Evolutionary conservation across 345 rosid genomes (phyloP).

Genomic region (Syzygium grande): DNA sequence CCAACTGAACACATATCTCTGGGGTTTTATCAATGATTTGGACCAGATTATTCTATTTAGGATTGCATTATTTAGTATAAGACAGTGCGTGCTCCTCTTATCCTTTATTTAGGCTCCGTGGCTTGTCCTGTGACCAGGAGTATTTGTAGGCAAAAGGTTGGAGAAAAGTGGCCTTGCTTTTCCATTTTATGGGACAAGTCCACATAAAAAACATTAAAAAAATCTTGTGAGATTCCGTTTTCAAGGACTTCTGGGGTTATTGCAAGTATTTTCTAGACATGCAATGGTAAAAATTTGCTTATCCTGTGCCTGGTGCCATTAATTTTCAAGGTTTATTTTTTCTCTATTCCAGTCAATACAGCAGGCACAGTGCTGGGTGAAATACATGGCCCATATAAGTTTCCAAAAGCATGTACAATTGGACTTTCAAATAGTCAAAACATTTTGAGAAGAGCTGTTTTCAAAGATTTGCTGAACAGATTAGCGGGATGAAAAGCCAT

Average conservation of each 20-base stretch:
- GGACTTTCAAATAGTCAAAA: neutral
- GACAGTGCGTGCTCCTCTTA: neutral
- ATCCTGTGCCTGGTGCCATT: neutral
- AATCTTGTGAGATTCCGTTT: neutral
- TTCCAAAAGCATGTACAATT: neutral
- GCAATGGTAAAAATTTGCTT: neutral
- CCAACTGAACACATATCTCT: neutral
- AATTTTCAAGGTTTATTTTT: neutral
- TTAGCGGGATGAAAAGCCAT: accelerated
- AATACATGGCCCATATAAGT: neutral
- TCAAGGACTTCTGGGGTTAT: neutral
- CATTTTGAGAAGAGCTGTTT: neutral
- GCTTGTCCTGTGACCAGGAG: neutral
- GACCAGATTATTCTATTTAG: neutral
- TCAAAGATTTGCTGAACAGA: neutral
- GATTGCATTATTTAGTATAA: neutral
- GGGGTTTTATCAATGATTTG: neutral
- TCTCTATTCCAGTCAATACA: neutral
- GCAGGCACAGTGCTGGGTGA: neutral
- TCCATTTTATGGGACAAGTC: neutral
- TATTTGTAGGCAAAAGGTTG: neutral
- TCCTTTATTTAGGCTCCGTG: neutral
- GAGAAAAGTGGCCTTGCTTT: neutral
- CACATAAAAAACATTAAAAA: neutral
- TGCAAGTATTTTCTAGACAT: neutral